Conservation (phyloP, 805 yeast species). For the fission yeast (Schizosaccharomyces pombe) region ASM294v3 CU329670.1:2335001-2335500, state of each 20-base stretch:
- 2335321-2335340: neutral
- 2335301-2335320: neutral
- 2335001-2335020: slow-evolving; percentile 88
- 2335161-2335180: neutral
- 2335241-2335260: neutral
- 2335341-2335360: neutral
- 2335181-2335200: neutral
- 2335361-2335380: neutral
- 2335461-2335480: no score
- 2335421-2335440: no score
- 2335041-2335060: slow-evolving; percentile 63
- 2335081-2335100: slow-evolving; percentile 15
- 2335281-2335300: neutral
- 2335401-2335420: no score
- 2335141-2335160: neutral
- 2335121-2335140: neutral
- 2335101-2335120: neutral
- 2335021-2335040: slow-evolving; percentile 80
- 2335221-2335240: neutral
- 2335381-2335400: no score
- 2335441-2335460: no score
- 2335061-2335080: slow-evolving; percentile 89
- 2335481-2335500: no score
- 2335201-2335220: neutral
- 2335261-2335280: neutral